These are phyloP conservation scores for Monosporascus sp. DNA, from an alignment of 2,329 filamentous ascomycete species.

Conservation along the genomic window DNA sequence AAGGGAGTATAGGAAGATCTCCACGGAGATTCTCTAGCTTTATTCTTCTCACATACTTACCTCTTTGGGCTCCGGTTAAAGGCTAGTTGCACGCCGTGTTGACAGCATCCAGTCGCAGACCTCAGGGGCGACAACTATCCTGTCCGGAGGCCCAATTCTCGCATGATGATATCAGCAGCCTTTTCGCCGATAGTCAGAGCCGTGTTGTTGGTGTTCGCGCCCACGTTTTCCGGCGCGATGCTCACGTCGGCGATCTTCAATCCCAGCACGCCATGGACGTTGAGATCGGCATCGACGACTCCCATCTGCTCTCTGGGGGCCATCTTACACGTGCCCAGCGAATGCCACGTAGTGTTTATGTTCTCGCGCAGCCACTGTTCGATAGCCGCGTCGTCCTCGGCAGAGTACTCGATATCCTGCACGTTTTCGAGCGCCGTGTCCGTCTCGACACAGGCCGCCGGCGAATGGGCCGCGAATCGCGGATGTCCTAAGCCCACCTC, in stretches of 20 bases:
- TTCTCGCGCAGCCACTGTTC: conserved; percentile 31
- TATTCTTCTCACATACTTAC: no score
- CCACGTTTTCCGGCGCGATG: conserved; percentile 28
- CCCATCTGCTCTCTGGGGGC: conserved; percentile 28
- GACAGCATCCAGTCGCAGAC: no score
- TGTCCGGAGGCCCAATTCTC: neutral
- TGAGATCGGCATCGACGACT: conserved; percentile 32
- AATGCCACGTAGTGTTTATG: conserved; percentile 33
- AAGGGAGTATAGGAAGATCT: no score
- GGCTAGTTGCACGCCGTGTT: no score
- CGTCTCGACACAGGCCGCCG: conserved; percentile 19
- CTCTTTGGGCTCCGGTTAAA: no score
- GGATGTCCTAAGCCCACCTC: conserved; percentile 39
- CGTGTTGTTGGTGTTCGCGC: conserved; percentile 40
- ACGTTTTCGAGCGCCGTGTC: conserved; percentile 8
- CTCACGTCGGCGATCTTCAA: conserved; percentile 32
- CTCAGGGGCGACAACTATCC: no score
- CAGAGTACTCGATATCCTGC: conserved; percentile 40
- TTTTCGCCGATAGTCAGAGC: conserved; percentile 41
- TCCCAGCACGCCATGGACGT: conserved; percentile 32
- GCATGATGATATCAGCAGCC: neutral
- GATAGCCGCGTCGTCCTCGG: conserved; percentile 39
- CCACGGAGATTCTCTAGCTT: no score
- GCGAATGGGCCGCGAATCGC: conserved; percentile 34
- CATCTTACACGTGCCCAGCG: conserved; percentile 34